Evolutionary conservation across 768 basidiomycete genomes (phyloP).

Genomic region (Boletus vermiculosoides): DNA sequence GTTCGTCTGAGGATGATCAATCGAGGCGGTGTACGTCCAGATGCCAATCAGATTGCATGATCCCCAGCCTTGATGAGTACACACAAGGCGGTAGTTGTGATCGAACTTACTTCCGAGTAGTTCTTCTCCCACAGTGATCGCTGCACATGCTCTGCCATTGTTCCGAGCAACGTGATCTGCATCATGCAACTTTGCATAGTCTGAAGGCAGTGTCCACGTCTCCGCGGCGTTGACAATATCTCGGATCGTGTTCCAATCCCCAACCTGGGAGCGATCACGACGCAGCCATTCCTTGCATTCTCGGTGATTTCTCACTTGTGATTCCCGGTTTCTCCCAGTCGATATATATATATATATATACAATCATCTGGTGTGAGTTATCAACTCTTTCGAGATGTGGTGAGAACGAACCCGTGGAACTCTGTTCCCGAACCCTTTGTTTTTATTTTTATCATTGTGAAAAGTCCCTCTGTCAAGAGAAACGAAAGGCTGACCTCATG

Average conservation of each 20-base stretch:
- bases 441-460: neutral
- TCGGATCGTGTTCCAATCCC: conserved; percentile 13
- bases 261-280: conserved; percentile 7
- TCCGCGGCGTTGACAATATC: conserved; percentile 13
- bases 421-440: conserved; percentile 17
- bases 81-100: neutral
- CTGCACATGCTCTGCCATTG: conserved; percentile 12
- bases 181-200: conserved; percentile 12
- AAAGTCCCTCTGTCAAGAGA: neutral
- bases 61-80: conserved; percentile 1
- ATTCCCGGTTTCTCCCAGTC: conserved; percentile 17
- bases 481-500: conserved; percentile 1
- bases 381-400: neutral
- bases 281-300: neutral
- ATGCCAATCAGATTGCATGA: conserved; percentile 16
- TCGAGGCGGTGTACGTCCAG: conserved; percentile 18
- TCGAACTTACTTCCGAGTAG: conserved; percentile 10
- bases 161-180: conserved; percentile 8
- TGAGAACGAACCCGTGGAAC: neutral
- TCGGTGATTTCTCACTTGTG: conserved; percentile 8
- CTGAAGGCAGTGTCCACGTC: conserved; percentile 15
- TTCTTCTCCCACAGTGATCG: neutral
- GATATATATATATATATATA: neutral
- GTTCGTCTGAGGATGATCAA: conserved; percentile 5
- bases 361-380: neutral